These are phyloP conservation scores for Podaxis mareebaensis DNA, from an alignment of 768 basidiomycete genomes.

Conservation along the genomic window DNA sequence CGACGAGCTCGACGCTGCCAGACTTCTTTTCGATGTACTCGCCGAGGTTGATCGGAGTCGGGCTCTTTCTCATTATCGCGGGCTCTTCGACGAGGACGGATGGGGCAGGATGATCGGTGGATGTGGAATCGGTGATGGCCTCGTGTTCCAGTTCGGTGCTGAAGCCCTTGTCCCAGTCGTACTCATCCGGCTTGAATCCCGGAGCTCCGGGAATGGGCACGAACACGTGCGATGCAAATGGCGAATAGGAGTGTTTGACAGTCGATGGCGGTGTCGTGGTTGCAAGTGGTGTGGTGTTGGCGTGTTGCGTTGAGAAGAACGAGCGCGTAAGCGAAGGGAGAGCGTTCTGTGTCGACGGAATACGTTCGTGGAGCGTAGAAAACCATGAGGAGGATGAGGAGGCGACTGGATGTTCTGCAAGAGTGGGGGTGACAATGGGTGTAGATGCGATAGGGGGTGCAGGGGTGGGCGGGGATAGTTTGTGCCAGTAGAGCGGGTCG, in stretches of 20 bases:
- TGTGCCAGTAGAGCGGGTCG: slow-evolving; percentile 13
- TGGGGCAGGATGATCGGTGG: neutral
- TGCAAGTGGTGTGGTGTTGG: slow-evolving; percentile 30
- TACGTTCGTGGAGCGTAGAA: slow-evolving; percentile 1
- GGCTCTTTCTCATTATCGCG: slow-evolving; percentile 13
- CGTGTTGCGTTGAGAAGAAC: slow-evolving; percentile 2
- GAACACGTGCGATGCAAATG: slow-evolving; percentile 45
- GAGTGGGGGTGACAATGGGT: neutral
- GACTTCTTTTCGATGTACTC: slow-evolving; percentile 52
- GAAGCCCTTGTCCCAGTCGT: slow-evolving; percentile 70
- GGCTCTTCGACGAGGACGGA: neutral
- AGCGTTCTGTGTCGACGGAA: neutral
- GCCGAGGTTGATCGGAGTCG: slow-evolving; percentile 30
- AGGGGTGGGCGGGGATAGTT: neutral
- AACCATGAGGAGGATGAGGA: neutral
- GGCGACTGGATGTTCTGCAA: neutral
- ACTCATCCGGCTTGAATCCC: slow-evolving; percentile 66
- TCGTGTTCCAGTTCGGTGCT: slow-evolving; percentile 50
- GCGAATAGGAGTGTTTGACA: slow-evolving; percentile 28
- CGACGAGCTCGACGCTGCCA: slow-evolving; percentile 50
- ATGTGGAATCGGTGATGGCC: neutral
- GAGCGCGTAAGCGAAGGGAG: slow-evolving; percentile 8
- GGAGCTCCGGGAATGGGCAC: slow-evolving; percentile 66
- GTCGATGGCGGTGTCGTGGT: slow-evolving; percentile 1
- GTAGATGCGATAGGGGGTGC: slow-evolving; percentile 9